Conservation (phyloP, 345 rosid species). For the Jatropha curcas region DNA sequence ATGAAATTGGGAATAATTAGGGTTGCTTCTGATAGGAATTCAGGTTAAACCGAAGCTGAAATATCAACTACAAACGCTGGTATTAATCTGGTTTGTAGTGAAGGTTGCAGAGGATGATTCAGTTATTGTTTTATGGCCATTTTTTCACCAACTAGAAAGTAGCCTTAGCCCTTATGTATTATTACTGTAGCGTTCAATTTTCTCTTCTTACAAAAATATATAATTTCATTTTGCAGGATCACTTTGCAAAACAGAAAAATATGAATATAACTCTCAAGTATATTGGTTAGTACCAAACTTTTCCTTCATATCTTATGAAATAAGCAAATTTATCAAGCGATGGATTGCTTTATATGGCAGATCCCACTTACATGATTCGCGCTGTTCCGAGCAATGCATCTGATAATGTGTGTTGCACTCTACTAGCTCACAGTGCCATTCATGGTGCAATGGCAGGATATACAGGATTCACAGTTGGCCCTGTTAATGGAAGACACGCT, state of each 20-base stretch:
- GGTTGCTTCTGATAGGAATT: too few species aligned
- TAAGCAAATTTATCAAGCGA: too few species aligned
- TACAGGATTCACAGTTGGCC: conserved; percentile 28
- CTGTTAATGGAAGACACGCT: conserved; percentile 25
- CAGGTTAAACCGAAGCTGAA: too few species aligned
- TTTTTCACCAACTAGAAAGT: too few species aligned
- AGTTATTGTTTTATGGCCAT: too few species aligned
- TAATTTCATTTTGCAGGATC: conserved; percentile 21
- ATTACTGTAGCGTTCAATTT: background rate
- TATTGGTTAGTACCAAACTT: conserved; percentile 18
- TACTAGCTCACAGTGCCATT: conserved; percentile 29
- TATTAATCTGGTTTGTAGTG: too few species aligned
- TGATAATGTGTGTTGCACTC: conserved; percentile 23
- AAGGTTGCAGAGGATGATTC: too few species aligned
- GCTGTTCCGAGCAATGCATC: conserved; percentile 29
- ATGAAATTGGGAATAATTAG: background rate
- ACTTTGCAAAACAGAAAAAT: conserved; percentile 15
- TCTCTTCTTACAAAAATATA: background rate
- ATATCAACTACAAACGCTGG: too few species aligned
- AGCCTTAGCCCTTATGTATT: too few species aligned
- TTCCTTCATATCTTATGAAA: background rate
- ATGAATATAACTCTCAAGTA: conserved; percentile 25
- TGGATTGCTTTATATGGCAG: background rate
- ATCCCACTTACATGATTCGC: conserved; percentile 29
- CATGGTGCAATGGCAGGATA: conserved; percentile 33